A percentile compares a stretch with the other conserved stretches of the same genome.
These are phyloP conservation scores for Venturia nashicola DNA, from an alignment of 2,329 filamentous ascomycete genomes.

Conservation along the genomic window DNA sequence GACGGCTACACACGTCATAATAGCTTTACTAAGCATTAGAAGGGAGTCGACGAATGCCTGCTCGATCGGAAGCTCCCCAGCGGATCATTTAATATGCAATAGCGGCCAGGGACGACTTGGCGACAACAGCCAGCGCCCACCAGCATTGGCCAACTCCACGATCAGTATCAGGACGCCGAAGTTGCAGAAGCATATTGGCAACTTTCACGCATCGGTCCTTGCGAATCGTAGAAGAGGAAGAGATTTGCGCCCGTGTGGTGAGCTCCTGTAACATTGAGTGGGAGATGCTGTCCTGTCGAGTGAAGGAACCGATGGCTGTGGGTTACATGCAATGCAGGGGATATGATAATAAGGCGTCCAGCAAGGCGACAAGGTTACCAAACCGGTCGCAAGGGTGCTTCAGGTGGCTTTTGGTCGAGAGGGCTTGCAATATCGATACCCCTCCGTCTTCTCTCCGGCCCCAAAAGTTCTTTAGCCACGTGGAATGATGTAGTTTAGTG, in stretches of 20 bases:
- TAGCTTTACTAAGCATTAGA: not conserved
- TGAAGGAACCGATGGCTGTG: not conserved
- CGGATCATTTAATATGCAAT: not conserved
- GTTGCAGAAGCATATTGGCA: not conserved
- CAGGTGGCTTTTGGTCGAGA: not conserved
- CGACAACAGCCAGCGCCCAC: not conserved
- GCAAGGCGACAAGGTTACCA: not conserved
- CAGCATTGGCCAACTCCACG: not conserved
- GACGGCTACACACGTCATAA: not conserved
- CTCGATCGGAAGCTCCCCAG: not conserved
- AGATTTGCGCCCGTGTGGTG: not conserved
- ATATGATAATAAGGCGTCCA: not conserved
- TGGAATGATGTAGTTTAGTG: not conserved
- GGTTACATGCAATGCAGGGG: not conserved
- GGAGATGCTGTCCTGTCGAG: not conserved
- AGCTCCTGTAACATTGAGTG: not conserved
- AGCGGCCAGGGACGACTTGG: not conserved
- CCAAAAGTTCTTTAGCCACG: not conserved
- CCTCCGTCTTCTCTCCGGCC: not conserved
- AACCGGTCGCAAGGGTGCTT: not conserved
- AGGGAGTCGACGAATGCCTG: not conserved
- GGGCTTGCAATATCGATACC: not conserved
- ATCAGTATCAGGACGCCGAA: not conserved
- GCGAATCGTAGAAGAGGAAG: not conserved
- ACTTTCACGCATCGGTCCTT: not conserved